Conservation (phyloP, 495 filamentous ascomycete species). For the Daldinia decipiens region DNA sequence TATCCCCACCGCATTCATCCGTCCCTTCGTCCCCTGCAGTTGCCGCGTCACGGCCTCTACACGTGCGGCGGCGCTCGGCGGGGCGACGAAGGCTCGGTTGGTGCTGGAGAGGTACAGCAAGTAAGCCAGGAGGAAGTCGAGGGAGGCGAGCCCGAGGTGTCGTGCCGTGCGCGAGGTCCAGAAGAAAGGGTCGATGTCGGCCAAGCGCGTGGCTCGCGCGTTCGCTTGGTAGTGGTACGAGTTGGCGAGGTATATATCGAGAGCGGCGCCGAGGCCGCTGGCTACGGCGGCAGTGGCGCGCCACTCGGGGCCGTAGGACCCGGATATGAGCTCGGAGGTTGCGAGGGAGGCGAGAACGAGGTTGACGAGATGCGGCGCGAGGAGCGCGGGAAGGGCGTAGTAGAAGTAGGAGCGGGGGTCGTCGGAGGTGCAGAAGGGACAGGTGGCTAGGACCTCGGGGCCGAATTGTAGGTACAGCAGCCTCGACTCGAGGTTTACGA, state of each 20-base stretch:
- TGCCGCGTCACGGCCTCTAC: constrained; percentile 55
- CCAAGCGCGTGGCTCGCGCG: constrained; percentile 63
- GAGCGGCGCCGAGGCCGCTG: constrained; percentile 64
- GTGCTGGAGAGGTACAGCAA: constrained; percentile 80
- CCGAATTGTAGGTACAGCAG: constrained; percentile 87
- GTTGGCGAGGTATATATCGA: constrained; percentile 69
- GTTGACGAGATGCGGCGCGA: constrained; percentile 82
- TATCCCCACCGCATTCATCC: constrained; percentile 62
- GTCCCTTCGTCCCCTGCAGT: constrained; percentile 54
- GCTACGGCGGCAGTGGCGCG: constrained; percentile 73
- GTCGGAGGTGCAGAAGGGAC: constrained; percentile 84
- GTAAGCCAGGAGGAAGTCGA: constrained; percentile 69
- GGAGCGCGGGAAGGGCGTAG: constrained; percentile 79
- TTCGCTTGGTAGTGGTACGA: constrained; percentile 72
- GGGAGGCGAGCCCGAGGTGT: constrained; percentile 64
- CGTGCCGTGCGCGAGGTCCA: constrained; percentile 72
- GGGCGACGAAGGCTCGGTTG: constrained; percentile 67
- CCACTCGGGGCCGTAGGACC: constrained; percentile 69
- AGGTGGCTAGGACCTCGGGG: constrained; percentile 73
- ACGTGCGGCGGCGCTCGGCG: constrained; percentile 57
- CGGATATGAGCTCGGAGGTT: constrained; percentile 65
- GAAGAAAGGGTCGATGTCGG: constrained; percentile 73
- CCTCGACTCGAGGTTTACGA: constrained; percentile 74
- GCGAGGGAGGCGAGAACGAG: constrained; percentile 70
- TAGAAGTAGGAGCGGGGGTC: constrained; percentile 76